Evolutionary conservation across 2,329 filamentous ascomycete species (phyloP).

Genomic region (Aspergillus novofumigatus): DNA sequence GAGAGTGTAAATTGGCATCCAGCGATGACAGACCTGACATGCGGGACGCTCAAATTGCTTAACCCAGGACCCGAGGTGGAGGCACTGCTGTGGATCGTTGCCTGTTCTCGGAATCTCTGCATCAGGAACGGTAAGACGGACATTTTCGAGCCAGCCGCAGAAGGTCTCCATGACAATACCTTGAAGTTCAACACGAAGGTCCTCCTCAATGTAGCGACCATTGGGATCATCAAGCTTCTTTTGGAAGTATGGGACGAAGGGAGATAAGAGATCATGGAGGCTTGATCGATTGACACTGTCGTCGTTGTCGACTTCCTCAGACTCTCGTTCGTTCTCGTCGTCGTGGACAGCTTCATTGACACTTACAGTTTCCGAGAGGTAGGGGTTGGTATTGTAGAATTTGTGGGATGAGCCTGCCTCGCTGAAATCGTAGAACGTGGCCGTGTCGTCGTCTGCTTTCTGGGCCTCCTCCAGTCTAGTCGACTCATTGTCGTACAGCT

Average conservation of each 20-base stretch:
- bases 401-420: not conserved
- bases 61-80: slow-evolving; percentile 26
- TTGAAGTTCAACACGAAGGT: slow-evolving; percentile 22
- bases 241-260: slow-evolving; percentile 23
- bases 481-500: not conserved
- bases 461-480: not conserved
- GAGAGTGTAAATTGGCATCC: slow-evolving; percentile 26
- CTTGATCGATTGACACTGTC: not conserved
- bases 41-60: slow-evolving; percentile 17
- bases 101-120: slow-evolving; percentile 4
- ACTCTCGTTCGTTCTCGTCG: not conserved
- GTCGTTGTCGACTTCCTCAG: not conserved
- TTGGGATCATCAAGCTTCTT: slow-evolving; percentile 20
- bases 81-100: slow-evolving; percentile 10
- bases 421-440: slow-evolving; percentile 8
- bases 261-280: slow-evolving; percentile 5
- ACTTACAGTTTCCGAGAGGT: not conserved
- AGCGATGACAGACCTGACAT: slow-evolving; percentile 26
- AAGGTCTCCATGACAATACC: slow-evolving; percentile 27
- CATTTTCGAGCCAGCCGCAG: slow-evolving; percentile 21
- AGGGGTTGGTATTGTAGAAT: not conserved
- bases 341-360: not conserved
- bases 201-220: slow-evolving; percentile 19
- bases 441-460: not conserved
- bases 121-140: slow-evolving; percentile 16